Evolutionary conservation across 2,329 filamentous ascomycete species (phyloP).

Genomic region (Geoglossum cookeanum): DNA sequence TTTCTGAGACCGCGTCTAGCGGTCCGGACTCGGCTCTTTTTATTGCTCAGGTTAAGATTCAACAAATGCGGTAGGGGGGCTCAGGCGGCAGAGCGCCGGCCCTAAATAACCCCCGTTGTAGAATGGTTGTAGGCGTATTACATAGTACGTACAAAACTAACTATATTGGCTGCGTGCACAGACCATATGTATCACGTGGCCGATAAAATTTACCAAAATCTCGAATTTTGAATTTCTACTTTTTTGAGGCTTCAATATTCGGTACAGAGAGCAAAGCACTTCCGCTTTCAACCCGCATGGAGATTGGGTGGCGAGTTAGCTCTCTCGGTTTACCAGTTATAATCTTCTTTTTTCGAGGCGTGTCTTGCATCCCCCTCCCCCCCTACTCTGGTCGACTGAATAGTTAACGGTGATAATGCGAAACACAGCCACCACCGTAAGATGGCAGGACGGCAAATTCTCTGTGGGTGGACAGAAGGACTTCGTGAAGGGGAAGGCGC

Average conservation of each 20-base stretch:
- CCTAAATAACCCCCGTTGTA: background rate
- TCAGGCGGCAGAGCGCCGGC: background rate
- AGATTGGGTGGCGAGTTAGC: too few species aligned
- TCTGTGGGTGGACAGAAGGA: constrained; percentile 25
- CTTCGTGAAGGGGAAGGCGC: constrained; percentile 24
- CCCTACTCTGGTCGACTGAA: background rate
- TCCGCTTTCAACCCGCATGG: too few species aligned
- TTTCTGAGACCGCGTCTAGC: background rate
- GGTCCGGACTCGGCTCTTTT: too few species aligned
- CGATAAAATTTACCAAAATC: background rate
- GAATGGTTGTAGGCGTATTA: background rate
- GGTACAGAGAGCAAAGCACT: too few species aligned
- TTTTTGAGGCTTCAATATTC: background rate
- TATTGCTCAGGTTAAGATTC: background rate
- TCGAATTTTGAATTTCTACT: background rate
- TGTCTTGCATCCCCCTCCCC: background rate
- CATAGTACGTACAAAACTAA: too few species aligned
- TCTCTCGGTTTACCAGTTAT: too few species aligned
- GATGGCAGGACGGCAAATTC: constrained; percentile 14
- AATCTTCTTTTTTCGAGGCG: background rate
- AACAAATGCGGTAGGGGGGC: background rate
- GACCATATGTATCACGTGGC: background rate
- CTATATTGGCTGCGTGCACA: background rate
- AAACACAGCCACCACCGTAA: background rate
- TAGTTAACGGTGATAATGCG: background rate